Conservation (phyloP, 73 alveolate species). For the Stentor roeselii region DNA sequence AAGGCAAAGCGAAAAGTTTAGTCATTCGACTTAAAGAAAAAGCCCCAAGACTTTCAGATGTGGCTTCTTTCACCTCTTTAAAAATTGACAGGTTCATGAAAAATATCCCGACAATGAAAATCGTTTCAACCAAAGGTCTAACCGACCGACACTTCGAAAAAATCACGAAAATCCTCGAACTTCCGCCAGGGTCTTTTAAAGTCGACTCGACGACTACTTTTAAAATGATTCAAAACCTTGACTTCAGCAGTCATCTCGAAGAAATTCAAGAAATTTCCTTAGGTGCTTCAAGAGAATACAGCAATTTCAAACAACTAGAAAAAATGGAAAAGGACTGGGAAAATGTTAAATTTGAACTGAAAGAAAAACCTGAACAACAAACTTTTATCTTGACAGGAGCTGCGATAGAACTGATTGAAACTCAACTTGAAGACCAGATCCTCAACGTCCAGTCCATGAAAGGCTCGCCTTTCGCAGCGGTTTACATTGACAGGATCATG, state of each 20-base stretch:
- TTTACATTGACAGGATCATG: conserved; percentile 76
- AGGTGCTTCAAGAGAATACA: conserved; percentile 73
- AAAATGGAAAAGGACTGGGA: conserved; percentile 85
- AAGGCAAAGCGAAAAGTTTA: conserved; percentile 14
- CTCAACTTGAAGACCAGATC: conserved; percentile 86
- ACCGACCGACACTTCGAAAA: conserved; percentile 94
- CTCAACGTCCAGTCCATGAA: conserved; percentile 84
- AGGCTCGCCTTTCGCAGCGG: conserved; percentile 81
- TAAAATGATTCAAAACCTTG: conserved; percentile 29
- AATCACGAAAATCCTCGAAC: conserved; percentile 51
- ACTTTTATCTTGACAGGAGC: conserved; percentile 64
- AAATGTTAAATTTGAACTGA: conserved; percentile 52
- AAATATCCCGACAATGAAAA: conserved; percentile 58
- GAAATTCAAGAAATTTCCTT: conserved; percentile 71
- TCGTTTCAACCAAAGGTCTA: conserved; percentile 83
- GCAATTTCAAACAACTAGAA: conserved; percentile 57
- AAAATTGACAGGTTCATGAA: conserved; percentile 45
- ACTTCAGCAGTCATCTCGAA: conserved; percentile 38
- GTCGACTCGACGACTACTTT: conserved; percentile 35
- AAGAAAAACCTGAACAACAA: conserved; percentile 53
- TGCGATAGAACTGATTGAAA: conserved; percentile 67
- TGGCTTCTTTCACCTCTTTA: conserved; percentile 27
- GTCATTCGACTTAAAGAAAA: conserved; percentile 25
- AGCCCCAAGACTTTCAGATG: conserved; percentile 31
- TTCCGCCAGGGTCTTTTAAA: conserved; percentile 1